These are phyloP conservation scores for Pichia ethanolica DNA, from an alignment of 805 yeast genomes.

Conservation along the genomic window DNA sequence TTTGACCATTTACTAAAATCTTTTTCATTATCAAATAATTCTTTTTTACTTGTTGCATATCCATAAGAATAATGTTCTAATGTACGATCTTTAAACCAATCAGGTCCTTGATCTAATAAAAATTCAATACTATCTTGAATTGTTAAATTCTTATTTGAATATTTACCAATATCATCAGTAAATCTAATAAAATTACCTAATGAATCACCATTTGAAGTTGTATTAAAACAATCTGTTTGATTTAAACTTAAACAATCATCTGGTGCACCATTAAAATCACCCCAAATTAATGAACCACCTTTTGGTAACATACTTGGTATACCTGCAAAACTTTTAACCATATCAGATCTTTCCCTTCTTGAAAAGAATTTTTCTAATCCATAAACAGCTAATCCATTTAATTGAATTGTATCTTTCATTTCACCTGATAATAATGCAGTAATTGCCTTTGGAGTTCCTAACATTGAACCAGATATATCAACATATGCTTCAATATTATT, in stretches of 20 bases:
- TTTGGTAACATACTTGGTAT: conserved; percentile 93
- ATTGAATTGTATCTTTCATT: conserved; percentile 94
- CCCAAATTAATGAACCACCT: conserved; percentile 92
- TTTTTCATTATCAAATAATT: conserved; percentile 59
- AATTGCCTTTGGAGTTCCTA: conserved; percentile 93
- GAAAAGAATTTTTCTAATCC: conserved; percentile 93
- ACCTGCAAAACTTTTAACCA: conserved; percentile 88
- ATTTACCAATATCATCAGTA: conserved; percentile 35
- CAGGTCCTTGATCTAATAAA: conserved; percentile 58
- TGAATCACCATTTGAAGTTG: conserved; percentile 24
- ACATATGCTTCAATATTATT: conserved; percentile 73
- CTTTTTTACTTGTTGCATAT: conserved; percentile 48
- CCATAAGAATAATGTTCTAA: conserved; percentile 74
- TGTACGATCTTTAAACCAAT: conserved; percentile 65
- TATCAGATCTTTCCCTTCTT: conserved; percentile 77
- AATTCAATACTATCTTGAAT: conserved; percentile 61
- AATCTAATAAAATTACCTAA: conserved; percentile 74
- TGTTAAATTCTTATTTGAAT: conserved; percentile 49
- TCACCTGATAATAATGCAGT: conserved; percentile 94
- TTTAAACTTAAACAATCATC: conserved; percentile 41
- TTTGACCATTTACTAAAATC: conserved; percentile 84
- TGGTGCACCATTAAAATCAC: conserved; percentile 57
- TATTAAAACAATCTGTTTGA: conserved; percentile 10
- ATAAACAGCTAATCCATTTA: conserved; percentile 86
- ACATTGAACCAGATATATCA: conserved; percentile 80